Evolutionary conservation across 2,329 filamentous ascomycete genomes (phyloP), one percentile per base, ranked within the genome.

Genomic region (Pseudovirgaria hyperparasitica): DNA sequence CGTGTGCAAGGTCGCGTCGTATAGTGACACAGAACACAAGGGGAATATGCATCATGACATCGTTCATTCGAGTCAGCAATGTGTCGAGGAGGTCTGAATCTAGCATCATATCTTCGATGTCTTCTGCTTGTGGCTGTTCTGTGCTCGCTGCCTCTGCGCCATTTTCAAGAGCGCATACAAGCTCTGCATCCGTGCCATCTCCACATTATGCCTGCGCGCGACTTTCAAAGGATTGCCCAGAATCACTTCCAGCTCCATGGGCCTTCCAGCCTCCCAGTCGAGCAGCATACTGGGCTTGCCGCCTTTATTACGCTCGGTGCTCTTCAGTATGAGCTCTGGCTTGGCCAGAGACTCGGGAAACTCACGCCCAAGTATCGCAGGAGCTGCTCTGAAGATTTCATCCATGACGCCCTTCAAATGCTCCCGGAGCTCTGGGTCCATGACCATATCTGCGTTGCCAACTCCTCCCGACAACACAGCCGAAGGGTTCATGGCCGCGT

Each of bases 401-500:
- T 70, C 56, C 74, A 82, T 84, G 15, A 81, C 64, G 12, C 66
- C 75, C 11, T 63, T 55, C 6, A 82, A 50, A 46, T 82, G 76
- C 13, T 52, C 48, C 23, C 67, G 62, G 20, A 82, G 54, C 43
- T 81, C 75, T 0, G 67, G 49, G 39, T 82, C 76, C 9, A 55
- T 52, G 5, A 71, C 62, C 71, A 82, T 80, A 34, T 68, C 66
- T 23, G 71, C 65, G 43, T 82, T 82, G 28, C 70, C 66, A 2
- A 64, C 57, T 2, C 75, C 73, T 9, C 73, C 72, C 1, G 67
- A 70, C 1, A 82, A 62, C 6, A 82, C 75, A 2, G 76, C 72
- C 1, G 71, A 75, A 0, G 77, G 76, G 53, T 82, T 82, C 65
- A 82, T 78, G 27, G 73, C 70, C 0, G 76, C 73, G 49, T 82